Base-by-base conservation (phyloP, 768 basidiomycete genomes). In the Lactarius deliciosus region DNA sequence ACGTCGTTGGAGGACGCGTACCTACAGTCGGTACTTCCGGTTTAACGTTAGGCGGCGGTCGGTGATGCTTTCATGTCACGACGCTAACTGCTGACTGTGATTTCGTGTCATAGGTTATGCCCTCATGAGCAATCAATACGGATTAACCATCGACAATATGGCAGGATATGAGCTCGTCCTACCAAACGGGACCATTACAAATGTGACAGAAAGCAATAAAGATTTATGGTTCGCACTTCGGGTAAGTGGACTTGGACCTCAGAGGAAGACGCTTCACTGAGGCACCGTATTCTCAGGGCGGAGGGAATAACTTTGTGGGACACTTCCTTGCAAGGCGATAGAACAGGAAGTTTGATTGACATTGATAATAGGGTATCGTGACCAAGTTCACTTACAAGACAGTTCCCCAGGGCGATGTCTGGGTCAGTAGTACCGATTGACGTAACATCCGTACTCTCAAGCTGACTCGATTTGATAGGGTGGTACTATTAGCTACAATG, bases 61-160 rank as follows among this genome's bases (percentile, higher is more conserved):
- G 22, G 47, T 25, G 11, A 50, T 22, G 6, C 11, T 22, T 5
- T 2, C n/a, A 22, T 50, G 47, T n/a, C 10, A 13, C n/a, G 11
- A 50, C 11, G 10, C 11, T 11, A n/a, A 25, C 11, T 10, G 43
- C 22, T 50, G 47, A 50, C 11, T 22, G 34, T 34, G 47, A 22
- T 50, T 50, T 50, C 11, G 13, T 50, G n/a, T 25, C 4, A 5
- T 5, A 50, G 47, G 47, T 15, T 50, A 15, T 50, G 10, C 47
- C 11, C 5, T 50, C n/a, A 22, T 5, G 47, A 50, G 47, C 22
- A 50, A 50, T 3, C 47, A 50, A 22, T 50, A 50, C 22, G 47
- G 47, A 25, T 25, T 50, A 6, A 13, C 1, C 22, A 50, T 50
- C 22, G 79, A 80, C 68, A 79, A 77, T 60, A 58, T 80, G 34